Percentiles rank a stretch among this genome's conserved stretches.
Evolutionary conservation across 2,329 filamentous ascomycete genomes (phyloP).

Genomic region (Nemania bipapillata): DNA sequence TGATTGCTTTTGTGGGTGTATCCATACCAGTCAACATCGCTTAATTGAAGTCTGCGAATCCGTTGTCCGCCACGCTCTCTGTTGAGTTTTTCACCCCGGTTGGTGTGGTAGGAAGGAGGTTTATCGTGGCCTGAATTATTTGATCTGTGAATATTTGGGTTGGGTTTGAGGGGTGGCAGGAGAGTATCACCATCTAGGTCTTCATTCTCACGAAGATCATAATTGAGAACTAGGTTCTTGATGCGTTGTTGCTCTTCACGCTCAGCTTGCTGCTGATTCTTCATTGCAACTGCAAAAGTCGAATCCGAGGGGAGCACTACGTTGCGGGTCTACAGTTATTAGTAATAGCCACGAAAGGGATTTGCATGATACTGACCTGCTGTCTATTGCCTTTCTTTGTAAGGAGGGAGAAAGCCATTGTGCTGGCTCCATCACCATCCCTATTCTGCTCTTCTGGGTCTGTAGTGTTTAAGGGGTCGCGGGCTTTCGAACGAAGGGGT

Average conservation of each 20-base stretch:
- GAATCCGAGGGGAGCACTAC: constrained; percentile 92
- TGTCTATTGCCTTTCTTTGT: constrained; percentile 97
- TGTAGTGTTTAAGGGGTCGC: constrained; percentile 62
- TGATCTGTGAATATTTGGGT: constrained; percentile 62
- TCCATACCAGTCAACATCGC: constrained; percentile 95
- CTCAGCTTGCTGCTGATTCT: constrained; percentile 92
- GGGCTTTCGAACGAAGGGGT: constrained; percentile 80
- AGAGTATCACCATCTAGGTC: constrained; percentile 77
- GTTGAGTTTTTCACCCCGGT: constrained; percentile 66
- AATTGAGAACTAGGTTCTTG: constrained; percentile 96
- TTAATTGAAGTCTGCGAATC: constrained; percentile 89
- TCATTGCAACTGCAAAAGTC: constrained; percentile 95
- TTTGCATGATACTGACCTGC: constrained; percentile 69
- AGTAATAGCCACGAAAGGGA: constrained; percentile 21
- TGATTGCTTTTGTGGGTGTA: constrained; percentile 43
- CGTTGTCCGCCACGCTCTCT: constrained; percentile 80
- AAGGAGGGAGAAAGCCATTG: constrained; percentile 96
- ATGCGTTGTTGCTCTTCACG: constrained; percentile 97
- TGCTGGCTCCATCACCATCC: constrained; percentile 59
- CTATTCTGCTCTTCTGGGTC: constrained; percentile 54
- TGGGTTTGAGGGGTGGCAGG: constrained; percentile 57
- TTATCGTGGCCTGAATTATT: constrained; percentile 62
- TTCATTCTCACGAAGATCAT: constrained; percentile 88
- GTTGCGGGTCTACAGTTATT: constrained; percentile 75
- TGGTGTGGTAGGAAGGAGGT: constrained; percentile 61